Percentiles rank a stretch among this genome's conserved stretches.
phyloP scores from a whole-genome alignment of 192 early-diverging fungal genomes.

The Entophlyctis luteolus region DNA sequence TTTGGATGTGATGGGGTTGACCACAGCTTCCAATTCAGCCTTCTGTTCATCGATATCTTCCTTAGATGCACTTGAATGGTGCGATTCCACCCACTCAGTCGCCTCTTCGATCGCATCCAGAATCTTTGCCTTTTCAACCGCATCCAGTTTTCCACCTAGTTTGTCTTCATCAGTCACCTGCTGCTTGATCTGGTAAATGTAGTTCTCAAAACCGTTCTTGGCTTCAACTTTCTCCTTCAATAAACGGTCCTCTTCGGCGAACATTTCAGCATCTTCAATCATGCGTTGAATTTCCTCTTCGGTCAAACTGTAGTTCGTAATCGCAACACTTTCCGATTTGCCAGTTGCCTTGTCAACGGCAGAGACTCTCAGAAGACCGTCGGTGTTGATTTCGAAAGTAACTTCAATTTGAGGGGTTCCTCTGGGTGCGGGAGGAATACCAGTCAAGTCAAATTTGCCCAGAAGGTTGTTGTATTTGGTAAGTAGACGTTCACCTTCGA shows the following conservation, averaged over 20 bases:
- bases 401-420: constrained; percentile 98
- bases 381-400: constrained; percentile 90
- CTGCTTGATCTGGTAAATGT: constrained; percentile 83
- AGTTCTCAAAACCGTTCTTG: constrained; percentile 88
- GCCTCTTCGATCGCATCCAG: constrained; percentile 76
- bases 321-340: constrained; percentile 92
- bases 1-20: constrained; percentile 93
- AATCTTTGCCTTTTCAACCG: constrained; percentile 86
- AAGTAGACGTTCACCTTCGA: constrained; percentile 91
- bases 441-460: constrained; percentile 94
- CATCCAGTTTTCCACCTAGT: constrained; percentile 77
- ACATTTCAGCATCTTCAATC: constrained; percentile 91
- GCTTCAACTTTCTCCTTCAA: constrained; percentile 84
- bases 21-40: constrained; percentile 85
- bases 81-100: constrained; percentile 79
- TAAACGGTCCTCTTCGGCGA: constrained; percentile 81
- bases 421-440: constrained; percentile 90
- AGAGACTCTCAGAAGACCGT: constrained; percentile 90
- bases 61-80: constrained; percentile 77
- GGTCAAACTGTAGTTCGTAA: constrained; percentile 94
- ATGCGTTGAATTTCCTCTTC: constrained; percentile 97
- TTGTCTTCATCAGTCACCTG: constrained; percentile 80
- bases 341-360: constrained; percentile 95
- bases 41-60: constrained; percentile 97
- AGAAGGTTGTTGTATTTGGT: constrained; percentile 99